phyloP scores from a whole-genome alignment of 768 basidiomycete genomes.

The Boletus bicolor region DNA sequence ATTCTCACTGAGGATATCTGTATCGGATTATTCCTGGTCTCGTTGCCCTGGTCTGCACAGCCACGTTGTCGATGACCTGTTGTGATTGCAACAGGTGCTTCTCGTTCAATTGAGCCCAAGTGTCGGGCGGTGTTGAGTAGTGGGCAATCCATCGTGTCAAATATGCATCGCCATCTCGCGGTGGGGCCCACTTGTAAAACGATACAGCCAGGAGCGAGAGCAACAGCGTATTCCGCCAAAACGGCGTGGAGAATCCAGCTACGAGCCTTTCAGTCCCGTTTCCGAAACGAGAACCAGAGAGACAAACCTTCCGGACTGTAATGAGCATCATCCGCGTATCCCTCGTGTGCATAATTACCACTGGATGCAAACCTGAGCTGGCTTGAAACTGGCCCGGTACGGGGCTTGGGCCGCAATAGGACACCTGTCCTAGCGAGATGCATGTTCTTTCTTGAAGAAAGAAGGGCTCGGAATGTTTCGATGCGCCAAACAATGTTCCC shows the following conservation, averaged over 20 bases:
- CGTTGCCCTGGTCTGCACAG: slow-evolving; percentile 43
- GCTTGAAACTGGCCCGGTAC: slow-evolving; percentile 22
- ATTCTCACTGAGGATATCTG: slow-evolving; percentile 73
- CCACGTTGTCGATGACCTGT: slow-evolving; percentile 38
- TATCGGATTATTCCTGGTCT: slow-evolving; percentile 54
- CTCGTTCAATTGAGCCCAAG: slow-evolving; percentile 55
- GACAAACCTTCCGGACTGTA: slow-evolving; percentile 62
- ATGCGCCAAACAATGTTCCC: slow-evolving; percentile 9
- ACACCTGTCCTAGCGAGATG: slow-evolving; percentile 38
- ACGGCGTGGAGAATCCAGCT: slow-evolving; percentile 56
- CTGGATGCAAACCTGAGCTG: slow-evolving; percentile 46
- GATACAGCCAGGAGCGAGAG: slow-evolving; percentile 47
- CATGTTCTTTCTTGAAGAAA: slow-evolving; percentile 14
- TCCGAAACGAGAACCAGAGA: not conserved
- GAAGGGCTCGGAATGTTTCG: not conserved
- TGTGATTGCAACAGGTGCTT: slow-evolving; percentile 48
- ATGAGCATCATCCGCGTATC: slow-evolving; percentile 36
- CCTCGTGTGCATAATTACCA: slow-evolving; percentile 41
- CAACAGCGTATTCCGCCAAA: slow-evolving; percentile 66
- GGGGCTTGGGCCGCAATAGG: slow-evolving; percentile 34
- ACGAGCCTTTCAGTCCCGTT: slow-evolving; percentile 1
- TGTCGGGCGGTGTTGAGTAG: slow-evolving; percentile 50
- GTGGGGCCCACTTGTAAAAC: slow-evolving; percentile 68
- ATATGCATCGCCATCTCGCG: slow-evolving; percentile 55
- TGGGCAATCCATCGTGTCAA: slow-evolving; percentile 65